Evolutionary conservation across 805 yeast genomes (phyloP).

Genomic region (Metschnikowia drakensbergensis): DNA sequence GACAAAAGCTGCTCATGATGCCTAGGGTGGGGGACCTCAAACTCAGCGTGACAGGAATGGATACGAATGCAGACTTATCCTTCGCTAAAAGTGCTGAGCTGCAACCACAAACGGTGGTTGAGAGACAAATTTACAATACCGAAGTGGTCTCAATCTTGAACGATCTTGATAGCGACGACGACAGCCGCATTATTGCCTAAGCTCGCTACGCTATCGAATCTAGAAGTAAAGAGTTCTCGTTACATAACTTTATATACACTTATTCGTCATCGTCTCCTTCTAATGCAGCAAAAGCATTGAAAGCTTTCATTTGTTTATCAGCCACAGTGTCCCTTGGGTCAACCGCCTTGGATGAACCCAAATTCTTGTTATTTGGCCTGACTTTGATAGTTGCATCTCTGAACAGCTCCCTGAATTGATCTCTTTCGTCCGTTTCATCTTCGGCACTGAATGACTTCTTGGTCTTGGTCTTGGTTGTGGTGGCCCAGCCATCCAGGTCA

Average conservation of each 20-base stretch:
- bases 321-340: conserved; percentile 70
- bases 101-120: conserved; percentile 26
- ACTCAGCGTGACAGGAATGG: conserved; percentile 11
- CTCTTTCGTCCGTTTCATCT: conserved; percentile 46
- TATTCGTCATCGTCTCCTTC: conserved; percentile 51
- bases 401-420: conserved; percentile 42
- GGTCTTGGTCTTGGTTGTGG: conserved; percentile 46
- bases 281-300: conserved; percentile 81
- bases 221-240: neutral
- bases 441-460: conserved; percentile 49
- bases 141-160: conserved; percentile 35
- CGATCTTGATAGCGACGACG: conserved; percentile 36
- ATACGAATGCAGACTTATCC: conserved; percentile 2
- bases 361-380: conserved; percentile 70
- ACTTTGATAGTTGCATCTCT: conserved; percentile 45
- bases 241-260: conserved; percentile 12
- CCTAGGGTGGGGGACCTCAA: conserved; percentile 18
- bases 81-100: conserved; percentile 4
- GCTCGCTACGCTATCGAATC: neutral
- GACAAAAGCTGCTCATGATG: conserved; percentile 3
- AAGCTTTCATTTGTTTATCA: conserved; percentile 59
- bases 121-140: conserved; percentile 28
- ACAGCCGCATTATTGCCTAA: conserved; percentile 17
- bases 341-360: conserved; percentile 68
- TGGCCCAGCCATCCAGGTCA: conserved; percentile 84